These are phyloP conservation scores for Rutstroemia sydowiana DNA, from an alignment of 2,329 filamentous ascomycete genomes.

Conservation along the genomic window DNA sequence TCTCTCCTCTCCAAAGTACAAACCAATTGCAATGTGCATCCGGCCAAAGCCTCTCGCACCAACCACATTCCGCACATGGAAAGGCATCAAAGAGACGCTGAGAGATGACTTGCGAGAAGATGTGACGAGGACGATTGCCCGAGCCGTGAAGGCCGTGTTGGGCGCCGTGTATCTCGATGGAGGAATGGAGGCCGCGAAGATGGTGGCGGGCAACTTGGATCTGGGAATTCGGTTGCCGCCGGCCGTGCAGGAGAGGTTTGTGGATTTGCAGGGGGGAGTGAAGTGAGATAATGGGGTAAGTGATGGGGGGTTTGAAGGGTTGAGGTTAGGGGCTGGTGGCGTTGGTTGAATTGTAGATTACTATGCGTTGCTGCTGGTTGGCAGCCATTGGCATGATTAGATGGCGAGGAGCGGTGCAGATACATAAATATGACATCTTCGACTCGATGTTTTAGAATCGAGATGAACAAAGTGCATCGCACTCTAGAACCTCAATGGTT, in stretches of 20 bases:
- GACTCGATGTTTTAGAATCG: too few relatives aligned
- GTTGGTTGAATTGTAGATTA: too few relatives aligned
- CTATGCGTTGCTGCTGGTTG: too few relatives aligned
- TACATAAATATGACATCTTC: too few relatives aligned
- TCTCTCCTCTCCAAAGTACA: background rate
- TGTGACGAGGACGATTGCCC: slow-evolving; percentile 10
- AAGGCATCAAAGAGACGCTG: background rate
- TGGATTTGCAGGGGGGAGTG: background rate
- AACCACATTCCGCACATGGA: background rate
- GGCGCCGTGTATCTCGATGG: slow-evolving; percentile 23
- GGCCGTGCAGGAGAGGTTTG: background rate
- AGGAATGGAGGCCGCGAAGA: slow-evolving; percentile 14
- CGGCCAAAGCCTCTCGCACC: background rate
- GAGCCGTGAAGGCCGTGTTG: slow-evolving; percentile 20
- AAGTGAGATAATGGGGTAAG: too few relatives aligned
- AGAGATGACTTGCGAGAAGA: slow-evolving; percentile 17
- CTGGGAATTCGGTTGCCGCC: background rate
- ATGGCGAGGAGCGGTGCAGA: too few relatives aligned
- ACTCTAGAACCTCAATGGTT: too few relatives aligned
- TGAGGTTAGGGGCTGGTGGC: too few relatives aligned
- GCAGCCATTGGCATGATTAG: too few relatives aligned
- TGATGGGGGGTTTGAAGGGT: too few relatives aligned
- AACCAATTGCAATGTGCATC: background rate
- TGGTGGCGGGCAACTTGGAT: slow-evolving; percentile 14
- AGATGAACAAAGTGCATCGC: too few relatives aligned